These are phyloP conservation scores for Sporisorium reilianum DNA, from an alignment of 1,284 basidiomycete species.

Conservation along the genomic window DNA sequence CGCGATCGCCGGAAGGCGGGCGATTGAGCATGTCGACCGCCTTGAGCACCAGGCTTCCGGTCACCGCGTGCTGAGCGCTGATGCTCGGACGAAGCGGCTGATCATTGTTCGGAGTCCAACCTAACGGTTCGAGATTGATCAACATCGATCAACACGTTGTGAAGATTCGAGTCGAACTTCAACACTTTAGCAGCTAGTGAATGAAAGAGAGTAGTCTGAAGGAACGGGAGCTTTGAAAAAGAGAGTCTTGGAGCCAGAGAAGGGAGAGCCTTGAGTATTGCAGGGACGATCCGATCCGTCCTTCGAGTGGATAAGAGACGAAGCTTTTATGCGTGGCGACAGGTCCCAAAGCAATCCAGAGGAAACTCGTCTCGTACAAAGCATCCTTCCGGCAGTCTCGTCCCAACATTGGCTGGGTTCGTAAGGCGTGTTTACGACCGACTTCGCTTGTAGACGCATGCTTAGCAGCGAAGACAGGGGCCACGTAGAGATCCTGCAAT, in stretches of 20 bases:
- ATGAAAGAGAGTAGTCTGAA: not conserved
- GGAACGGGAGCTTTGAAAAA: not conserved
- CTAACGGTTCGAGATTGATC: not conserved
- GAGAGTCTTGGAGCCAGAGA: not conserved
- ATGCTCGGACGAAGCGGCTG: not conserved
- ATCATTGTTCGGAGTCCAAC: not conserved
- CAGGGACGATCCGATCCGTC: too few relatives aligned
- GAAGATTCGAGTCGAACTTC: too few relatives aligned
- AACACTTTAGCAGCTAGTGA: too few relatives aligned
- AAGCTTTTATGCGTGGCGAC: constrained; percentile 6
- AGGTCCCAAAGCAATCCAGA: too few relatives aligned
- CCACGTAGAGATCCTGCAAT: too few relatives aligned
- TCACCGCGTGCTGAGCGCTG: not conserved
- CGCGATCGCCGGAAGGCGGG: not conserved
- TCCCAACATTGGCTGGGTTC: too few relatives aligned
- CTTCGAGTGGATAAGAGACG: too few relatives aligned
- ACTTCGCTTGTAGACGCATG: too few relatives aligned
- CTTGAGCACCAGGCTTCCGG: constrained; percentile 3
- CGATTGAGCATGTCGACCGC: constrained; percentile 10
- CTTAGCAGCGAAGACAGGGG: too few relatives aligned
- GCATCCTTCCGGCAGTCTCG: not conserved
- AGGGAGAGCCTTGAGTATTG: not conserved
- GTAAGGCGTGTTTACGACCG: too few relatives aligned
- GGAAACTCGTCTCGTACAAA: too few relatives aligned
- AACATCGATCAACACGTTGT: too few relatives aligned